Percentiles rank a stretch among this genome's conserved stretches.
phyloP scores from a whole-genome alignment of 148 eudicot species.

The Chenopodium quinoa region DNA sequence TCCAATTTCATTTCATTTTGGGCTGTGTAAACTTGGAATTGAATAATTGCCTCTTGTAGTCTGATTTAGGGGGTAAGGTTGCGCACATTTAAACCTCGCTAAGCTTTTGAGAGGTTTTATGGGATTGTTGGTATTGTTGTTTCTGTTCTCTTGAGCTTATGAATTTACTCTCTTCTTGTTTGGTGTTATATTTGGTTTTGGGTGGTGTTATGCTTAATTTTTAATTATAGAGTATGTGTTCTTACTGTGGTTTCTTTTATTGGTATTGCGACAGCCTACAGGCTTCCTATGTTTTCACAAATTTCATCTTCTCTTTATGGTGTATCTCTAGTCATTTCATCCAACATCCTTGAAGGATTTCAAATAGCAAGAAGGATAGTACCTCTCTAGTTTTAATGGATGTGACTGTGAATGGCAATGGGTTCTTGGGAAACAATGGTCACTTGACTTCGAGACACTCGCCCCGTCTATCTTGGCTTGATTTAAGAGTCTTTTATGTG shows the following conservation, averaged over 20 bases:
- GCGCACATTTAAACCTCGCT: background rate
- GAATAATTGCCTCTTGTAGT: background rate
- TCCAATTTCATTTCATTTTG: background rate
- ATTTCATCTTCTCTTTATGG: slow-evolving; percentile 22
- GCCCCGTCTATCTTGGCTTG: slow-evolving; percentile 57
- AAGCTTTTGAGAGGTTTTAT: background rate
- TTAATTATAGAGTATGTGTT: background rate
- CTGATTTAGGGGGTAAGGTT: slow-evolving; percentile 11
- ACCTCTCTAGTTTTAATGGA: slow-evolving; percentile 35
- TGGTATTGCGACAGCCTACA: slow-evolving; percentile 1
- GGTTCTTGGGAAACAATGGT: slow-evolving; percentile 37
- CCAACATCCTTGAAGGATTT: slow-evolving; percentile 21
- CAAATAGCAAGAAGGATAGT: slow-evolving; percentile 16
- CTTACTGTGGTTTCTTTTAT: background rate
- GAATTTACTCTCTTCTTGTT: background rate
- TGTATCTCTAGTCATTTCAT: slow-evolving; percentile 22
- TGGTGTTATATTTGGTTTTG: slow-evolving; percentile 8
- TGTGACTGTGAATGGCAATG: slow-evolving; percentile 37
- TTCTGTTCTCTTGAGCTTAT: background rate
- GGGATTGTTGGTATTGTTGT: slow-evolving; percentile 2
- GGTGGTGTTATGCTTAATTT: background rate
- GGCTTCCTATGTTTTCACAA: slow-evolving; percentile 28
- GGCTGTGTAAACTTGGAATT: background rate
- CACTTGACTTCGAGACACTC: slow-evolving; percentile 32
- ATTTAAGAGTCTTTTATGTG: slow-evolving; percentile 68